Base-by-base conservation (phyloP, 352 stramenopile species). In the Phytophthora syringae region DNA sequence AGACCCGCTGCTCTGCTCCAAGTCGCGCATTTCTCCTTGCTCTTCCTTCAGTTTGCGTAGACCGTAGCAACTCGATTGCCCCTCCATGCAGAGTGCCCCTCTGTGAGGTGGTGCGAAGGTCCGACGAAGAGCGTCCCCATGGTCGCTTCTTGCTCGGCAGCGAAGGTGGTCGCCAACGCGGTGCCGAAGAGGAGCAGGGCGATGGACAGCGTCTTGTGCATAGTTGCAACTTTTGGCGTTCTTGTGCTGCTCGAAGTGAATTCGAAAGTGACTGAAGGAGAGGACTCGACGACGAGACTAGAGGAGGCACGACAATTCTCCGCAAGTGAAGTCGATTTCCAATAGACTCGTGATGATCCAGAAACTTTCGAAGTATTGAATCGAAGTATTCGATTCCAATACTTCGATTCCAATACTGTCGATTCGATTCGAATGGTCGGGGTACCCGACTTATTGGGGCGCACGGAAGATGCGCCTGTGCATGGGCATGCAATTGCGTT, bases 51-150 rank as follows among this genome's bases (percentile, higher is more conserved):
- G 28, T 15, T 54, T 40, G 15, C 47, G 25, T 24, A 54, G 28
- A n/a, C 18, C 47, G n/a, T 42, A 11, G 28, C 47, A 54, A 27
- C 7, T 28, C 20, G 47, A 16, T n/a, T 53, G 25, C 10, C 47
- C 27, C 2, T 53, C 18, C 10, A 53, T 25, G 47, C 47, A 53
- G 28, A 53, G 20, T 7, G 47, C n/a, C 2, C 28, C 10, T 53
- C 27, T 10, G 47, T 15, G 21, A 53, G 16, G 28, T 40, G 13
- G 3, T 40, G 47, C 47, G 28, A 53, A 27, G 47, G 2, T 11
- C 47, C 47, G 16, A 37, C 15, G 28, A 53, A 7, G 47, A 52
- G 45, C 25, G 47, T 40, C 13, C 25, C 47, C 28, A 42, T 53
- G 47, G 18, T 42, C 24, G 36, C 18, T 22, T 43, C n/a, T 22